Evolutionary conservation across 345 rosid species (phyloP), one percentile per base, ranked within the genome.

Genomic region (Euphorbia lathyris): DNA sequence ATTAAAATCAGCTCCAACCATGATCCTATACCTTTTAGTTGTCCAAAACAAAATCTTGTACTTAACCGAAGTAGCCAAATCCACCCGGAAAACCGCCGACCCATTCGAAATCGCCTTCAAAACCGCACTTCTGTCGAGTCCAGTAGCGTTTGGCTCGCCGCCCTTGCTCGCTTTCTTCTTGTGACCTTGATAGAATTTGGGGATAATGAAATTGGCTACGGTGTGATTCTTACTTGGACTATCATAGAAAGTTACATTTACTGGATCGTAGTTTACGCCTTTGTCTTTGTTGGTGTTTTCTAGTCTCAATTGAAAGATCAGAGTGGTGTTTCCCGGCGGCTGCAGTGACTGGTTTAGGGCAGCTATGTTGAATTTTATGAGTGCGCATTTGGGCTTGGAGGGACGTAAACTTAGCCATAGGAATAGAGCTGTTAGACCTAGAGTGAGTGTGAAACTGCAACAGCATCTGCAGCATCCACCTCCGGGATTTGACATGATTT

Each of bases 331-430:
- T 40, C 4, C 2, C 0, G 38, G 30, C 22, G 70, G 9, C 63
- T 73, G 69, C 6, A 70, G 55, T 75, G 97, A 65, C 52, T 12
- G 74, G 77, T 87, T 25, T 71, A 89, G 86, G 50, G 90, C 83
- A 14, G 97, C 89, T 57, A 94, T 65, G 81, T 83, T 83, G 53
- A 94, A 78, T 0, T 36, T 4, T 0, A 75, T 20, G 48, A 94
- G 78, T 13, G 74, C 75, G 73, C 88, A 83, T 66, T 78, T 79
- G 9, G 97, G 97, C n/a, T 78, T 77, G 27, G 84, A 60, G 26
- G 88, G 23, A 5, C 91, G 90, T n/a, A 89, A 73, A 42, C 87
- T 82, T 0, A 91, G 88, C 98, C 98, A 91, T 72, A 93, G 4
- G 77, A 89, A 86, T 17, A 93, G 86, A 23, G 84, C 72, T 20